phyloP scores from a whole-genome alignment of 345 rosid genomes.

The Pistacia vera region DNA sequence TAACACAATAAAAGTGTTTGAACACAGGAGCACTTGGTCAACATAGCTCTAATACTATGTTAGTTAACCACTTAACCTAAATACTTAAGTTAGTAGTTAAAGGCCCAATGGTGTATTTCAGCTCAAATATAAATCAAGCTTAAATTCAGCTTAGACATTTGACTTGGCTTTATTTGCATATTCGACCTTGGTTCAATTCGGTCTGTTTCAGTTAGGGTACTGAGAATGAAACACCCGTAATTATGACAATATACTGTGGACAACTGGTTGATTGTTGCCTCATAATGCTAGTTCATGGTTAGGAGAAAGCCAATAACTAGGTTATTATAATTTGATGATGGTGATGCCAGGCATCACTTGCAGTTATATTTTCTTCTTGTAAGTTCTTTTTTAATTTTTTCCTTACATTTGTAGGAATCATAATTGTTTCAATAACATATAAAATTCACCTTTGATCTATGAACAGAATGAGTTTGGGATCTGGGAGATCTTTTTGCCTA shows the following conservation, averaged over 20 bases:
- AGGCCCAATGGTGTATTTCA: too few species aligned
- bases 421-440: neutral
- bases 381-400: neutral
- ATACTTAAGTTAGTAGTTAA: too few species aligned
- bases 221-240: neutral
- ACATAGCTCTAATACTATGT: too few species aligned
- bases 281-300: neutral
- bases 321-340: conserved; percentile 10
- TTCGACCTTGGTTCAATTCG: neutral
- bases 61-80: too few species aligned
- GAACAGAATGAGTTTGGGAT: conserved; percentile 89
- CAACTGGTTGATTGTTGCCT: neutral
- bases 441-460: conserved; percentile 11
- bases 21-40: too few species aligned
- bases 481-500: conserved; percentile 96
- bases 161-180: neutral
- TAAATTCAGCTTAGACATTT: too few species aligned
- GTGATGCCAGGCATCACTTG: neutral
- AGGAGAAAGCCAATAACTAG: neutral
- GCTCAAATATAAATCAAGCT: too few species aligned
- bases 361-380: conserved; percentile 9
- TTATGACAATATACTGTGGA: neutral
- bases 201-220: neutral
- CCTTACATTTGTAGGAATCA: neutral
- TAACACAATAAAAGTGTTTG: too few species aligned